Conservation (phyloP, 192 early-diverging fungal species). For the Coemansia sp. region DNA sequence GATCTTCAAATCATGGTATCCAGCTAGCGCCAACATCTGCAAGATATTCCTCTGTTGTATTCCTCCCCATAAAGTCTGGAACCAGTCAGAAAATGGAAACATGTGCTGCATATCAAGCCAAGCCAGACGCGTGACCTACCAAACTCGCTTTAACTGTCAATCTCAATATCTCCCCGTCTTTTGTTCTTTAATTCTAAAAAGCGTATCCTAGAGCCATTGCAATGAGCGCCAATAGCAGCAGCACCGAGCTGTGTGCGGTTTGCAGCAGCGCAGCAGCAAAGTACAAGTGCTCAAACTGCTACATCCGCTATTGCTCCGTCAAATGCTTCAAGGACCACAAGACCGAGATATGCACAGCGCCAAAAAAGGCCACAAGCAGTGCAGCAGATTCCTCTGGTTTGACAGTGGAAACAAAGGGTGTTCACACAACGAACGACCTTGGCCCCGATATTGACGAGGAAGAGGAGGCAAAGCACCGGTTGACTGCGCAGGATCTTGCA, state of each 20-base stretch:
- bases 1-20: too few species aligned
- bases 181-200: neutral
- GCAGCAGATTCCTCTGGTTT: neutral
- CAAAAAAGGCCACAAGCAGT: neutral
- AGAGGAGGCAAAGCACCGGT: constrained; percentile 34
- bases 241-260: constrained; percentile 27
- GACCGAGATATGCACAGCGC: constrained; percentile 26
- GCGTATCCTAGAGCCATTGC: constrained; percentile 8
- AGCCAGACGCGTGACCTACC: neutral
- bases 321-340: constrained; percentile 47
- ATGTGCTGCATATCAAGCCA: neutral
- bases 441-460: constrained; percentile 17
- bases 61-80: constrained; percentile 25
- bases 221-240: neutral
- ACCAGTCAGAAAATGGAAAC: neutral
- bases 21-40: too few species aligned
- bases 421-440: neutral
- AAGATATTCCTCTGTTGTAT: neutral
- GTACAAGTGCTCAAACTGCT: constrained; percentile 52
- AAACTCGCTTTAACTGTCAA: neutral
- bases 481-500: constrained; percentile 24
- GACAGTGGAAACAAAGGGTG: neutral
- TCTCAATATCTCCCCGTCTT: neutral
- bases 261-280: constrained; percentile 37
- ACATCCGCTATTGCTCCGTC: constrained; percentile 46